These are phyloP conservation scores for Anthracocystis walkeri DNA, from an alignment of 1,284 basidiomycete genomes.

Conservation along the genomic window DNA sequence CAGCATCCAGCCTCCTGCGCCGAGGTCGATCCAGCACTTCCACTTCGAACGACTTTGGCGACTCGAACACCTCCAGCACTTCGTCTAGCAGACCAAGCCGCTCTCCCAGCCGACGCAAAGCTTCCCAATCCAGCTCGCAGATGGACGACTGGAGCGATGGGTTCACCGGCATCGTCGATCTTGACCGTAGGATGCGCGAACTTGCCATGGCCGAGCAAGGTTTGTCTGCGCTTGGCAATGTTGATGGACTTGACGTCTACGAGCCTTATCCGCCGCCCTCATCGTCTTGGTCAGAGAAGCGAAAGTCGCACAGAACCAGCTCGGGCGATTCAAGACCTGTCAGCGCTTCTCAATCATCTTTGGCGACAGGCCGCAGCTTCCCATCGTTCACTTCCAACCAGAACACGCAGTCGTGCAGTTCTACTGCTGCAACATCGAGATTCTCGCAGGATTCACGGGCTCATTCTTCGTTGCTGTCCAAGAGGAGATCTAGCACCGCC, in stretches of 20 bases:
- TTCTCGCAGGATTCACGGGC: conserved; percentile 37
- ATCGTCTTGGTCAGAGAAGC: conserved; percentile 10
- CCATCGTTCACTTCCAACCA: conserved; percentile 18
- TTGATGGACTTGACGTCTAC: conserved; percentile 11
- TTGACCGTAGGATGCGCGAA: conserved; percentile 49
- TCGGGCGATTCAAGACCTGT: conserved; percentile 16
- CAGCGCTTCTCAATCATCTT: conserved; percentile 22
- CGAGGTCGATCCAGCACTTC: conserved; percentile 18
- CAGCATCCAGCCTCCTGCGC: conserved; percentile 16
- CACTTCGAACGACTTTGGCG: conserved; percentile 5
- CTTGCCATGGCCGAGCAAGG: conserved; percentile 50
- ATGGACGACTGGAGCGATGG: conserved; percentile 54
- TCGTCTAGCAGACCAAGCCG: conserved; percentile 27
- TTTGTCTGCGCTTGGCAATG: neutral
- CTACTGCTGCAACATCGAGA: conserved; percentile 23
- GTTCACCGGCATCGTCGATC: conserved; percentile 53
- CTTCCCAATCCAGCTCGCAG: conserved; percentile 19
- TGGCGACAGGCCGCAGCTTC: conserved; percentile 21
- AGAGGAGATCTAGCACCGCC: conserved; percentile 22
- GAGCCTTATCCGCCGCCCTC: conserved; percentile 15
- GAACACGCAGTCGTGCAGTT: conserved; percentile 14
- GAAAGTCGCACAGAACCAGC: conserved; percentile 14
- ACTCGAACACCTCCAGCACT: conserved; percentile 25
- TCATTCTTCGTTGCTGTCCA: conserved; percentile 29
- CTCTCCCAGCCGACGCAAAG: conserved; percentile 24